Evolutionary conservation across 305 asterid genomes (phyloP).

Genomic region (Fraxinus greggii): DNA sequence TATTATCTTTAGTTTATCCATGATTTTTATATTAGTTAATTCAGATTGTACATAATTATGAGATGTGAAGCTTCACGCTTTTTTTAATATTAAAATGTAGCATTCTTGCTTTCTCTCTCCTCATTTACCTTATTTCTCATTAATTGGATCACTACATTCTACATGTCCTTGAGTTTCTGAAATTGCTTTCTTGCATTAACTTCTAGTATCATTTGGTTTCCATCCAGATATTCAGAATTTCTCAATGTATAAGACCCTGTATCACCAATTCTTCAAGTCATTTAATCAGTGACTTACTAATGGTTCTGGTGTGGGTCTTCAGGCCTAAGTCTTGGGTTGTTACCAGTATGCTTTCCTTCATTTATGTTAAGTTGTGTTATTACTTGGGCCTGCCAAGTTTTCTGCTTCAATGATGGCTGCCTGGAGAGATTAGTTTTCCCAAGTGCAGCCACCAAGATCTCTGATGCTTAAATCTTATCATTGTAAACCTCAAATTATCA

Average conservation of each 20-base stretch:
- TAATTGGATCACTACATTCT: constrained; percentile 1
- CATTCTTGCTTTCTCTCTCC: not conserved
- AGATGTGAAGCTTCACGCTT: constrained; percentile 5
- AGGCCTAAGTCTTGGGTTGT: not conserved
- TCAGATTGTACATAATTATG: not conserved
- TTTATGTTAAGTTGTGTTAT: not conserved
- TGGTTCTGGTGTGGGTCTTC: not conserved
- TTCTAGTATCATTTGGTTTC: not conserved
- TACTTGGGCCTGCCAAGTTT: not conserved
- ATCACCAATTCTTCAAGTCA: not conserved
- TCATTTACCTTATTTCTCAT: not conserved
- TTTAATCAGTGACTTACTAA: not conserved
- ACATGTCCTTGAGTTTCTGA: constrained; percentile 16
- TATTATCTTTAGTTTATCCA: constrained; percentile 2
- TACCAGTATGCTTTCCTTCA: not conserved
- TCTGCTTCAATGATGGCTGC: not conserved
- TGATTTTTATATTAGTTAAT: constrained; percentile 3
- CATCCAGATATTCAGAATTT: not conserved
- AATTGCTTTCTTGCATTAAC: not conserved
- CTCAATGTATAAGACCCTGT: not conserved
- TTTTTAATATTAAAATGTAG: not conserved
- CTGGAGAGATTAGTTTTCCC: not conserved
- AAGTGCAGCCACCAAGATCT: constrained; percentile 5
- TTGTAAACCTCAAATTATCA: constrained; percentile 1
- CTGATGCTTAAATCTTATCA: not conserved